These are phyloP conservation scores for Capsella rubella DNA, from an alignment of 441 rosid genomes.

Conservation along the genomic window DNA sequence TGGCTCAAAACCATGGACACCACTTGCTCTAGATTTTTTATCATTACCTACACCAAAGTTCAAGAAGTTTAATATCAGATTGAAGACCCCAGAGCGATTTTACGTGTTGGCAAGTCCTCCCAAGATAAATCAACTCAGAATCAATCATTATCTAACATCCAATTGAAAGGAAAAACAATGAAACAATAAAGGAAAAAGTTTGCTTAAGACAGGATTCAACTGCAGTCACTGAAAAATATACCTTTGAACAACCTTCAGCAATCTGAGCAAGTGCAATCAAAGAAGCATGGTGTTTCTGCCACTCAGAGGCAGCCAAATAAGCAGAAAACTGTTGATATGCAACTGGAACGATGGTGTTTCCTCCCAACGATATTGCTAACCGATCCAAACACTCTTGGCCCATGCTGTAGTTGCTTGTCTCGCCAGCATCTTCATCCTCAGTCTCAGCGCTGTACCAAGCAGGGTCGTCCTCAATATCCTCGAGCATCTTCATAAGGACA, in stretches of 20 bases:
- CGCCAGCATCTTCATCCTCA: slow-evolving; percentile 97
- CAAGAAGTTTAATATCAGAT: slow-evolving; percentile 15
- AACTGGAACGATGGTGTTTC: slow-evolving; percentile 96
- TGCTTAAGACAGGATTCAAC: slow-evolving; percentile 1
- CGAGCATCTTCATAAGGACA: slow-evolving; percentile 84
- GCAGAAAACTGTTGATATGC: slow-evolving; percentile 93
- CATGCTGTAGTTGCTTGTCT: slow-evolving; percentile 86
- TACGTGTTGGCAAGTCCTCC: neutral
- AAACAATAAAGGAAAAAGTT: neutral
- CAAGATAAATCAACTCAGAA: neutral
- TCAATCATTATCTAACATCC: neutral
- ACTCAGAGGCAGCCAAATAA: slow-evolving; percentile 89
- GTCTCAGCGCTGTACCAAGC: slow-evolving; percentile 92
- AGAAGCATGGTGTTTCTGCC: slow-evolving; percentile 99
- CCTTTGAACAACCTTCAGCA: slow-evolving; percentile 99
- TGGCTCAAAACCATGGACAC: slow-evolving; percentile 81
- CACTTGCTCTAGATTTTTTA: slow-evolving; percentile 80
- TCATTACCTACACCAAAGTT: slow-evolving; percentile 64
- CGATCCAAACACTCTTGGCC: slow-evolving; percentile 99
- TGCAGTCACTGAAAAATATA: slow-evolving; percentile 26
- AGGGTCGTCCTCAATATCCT: slow-evolving; percentile 94
- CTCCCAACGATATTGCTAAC: slow-evolving; percentile 91
- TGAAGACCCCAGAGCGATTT: neutral
- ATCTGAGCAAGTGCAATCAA: slow-evolving; percentile 97
- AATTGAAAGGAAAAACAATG: neutral